Percentiles rank a stretch among this genome's conserved stretches.
These are phyloP conservation scores for Candida namnaoensis DNA, from an alignment of 805 yeast genomes.

Conservation along the genomic window DNA sequence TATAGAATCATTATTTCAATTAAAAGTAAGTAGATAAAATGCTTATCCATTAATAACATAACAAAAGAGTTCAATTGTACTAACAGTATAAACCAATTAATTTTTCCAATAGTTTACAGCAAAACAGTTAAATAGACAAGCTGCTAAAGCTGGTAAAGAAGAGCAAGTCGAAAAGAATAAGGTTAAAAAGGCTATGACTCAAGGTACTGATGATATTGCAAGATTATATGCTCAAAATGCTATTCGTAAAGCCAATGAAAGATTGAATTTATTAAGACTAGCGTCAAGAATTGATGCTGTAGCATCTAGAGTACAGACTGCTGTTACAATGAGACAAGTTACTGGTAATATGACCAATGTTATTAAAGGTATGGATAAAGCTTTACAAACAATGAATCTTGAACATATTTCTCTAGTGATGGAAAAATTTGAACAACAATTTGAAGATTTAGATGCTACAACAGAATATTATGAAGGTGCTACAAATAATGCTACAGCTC, in stretches of 20 bases:
- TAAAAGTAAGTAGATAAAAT: slow-evolving; percentile 31
- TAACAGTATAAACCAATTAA: slow-evolving; percentile 6
- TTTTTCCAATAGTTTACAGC: slow-evolving; percentile 63
- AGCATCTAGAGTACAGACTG: slow-evolving; percentile 92
- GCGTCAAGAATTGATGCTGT: slow-evolving; percentile 94
- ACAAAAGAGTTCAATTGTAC: not conserved
- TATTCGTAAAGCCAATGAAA: slow-evolving; percentile 82
- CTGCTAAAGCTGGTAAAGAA: slow-evolving; percentile 85
- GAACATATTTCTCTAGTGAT: slow-evolving; percentile 88
- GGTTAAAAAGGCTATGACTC: slow-evolving; percentile 79
- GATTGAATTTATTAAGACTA: slow-evolving; percentile 69
- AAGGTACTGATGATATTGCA: slow-evolving; percentile 88
- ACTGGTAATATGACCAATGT: slow-evolving; percentile 92
- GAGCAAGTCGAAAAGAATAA: slow-evolving; percentile 81
- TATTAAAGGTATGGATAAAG: slow-evolving; percentile 93
- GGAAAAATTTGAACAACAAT: slow-evolving; percentile 96
- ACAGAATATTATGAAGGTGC: slow-evolving; percentile 90
- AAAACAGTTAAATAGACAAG: slow-evolving; percentile 84
- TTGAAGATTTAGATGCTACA: slow-evolving; percentile 91
- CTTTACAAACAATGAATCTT: slow-evolving; percentile 90
- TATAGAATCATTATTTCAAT: slow-evolving; percentile 54
- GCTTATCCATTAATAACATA: not conserved
- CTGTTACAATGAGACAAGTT: slow-evolving; percentile 94
- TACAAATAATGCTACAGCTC: slow-evolving; percentile 80
- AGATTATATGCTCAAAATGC: slow-evolving; percentile 93